Conservation (phyloP, 495 filamentous ascomycete species). For the Talaromyces stipitatus region DNA sequence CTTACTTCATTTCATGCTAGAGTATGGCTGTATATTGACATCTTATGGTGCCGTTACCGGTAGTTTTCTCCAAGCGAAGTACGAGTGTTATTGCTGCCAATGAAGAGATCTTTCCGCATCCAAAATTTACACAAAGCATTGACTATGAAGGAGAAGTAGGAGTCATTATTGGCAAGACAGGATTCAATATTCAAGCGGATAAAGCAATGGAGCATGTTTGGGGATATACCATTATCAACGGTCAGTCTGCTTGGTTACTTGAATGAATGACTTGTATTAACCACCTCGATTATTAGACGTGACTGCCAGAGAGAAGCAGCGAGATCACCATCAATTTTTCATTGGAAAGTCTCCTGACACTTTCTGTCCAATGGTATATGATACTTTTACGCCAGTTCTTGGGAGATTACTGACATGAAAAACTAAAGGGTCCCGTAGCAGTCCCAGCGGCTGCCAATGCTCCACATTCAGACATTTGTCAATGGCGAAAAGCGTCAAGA, state of each 20-base stretch:
- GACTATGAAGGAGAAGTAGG: slow-evolving; percentile 55
- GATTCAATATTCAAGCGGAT: slow-evolving; percentile 34
- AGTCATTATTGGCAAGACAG: slow-evolving; percentile 45
- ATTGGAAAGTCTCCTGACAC: slow-evolving; percentile 49
- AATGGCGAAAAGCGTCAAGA: slow-evolving; percentile 62
- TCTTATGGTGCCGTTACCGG: no score
- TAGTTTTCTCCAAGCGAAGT: slow-evolving; percentile 43
- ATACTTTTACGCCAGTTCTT: no score
- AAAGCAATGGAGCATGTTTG: slow-evolving; percentile 46
- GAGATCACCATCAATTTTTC: slow-evolving; percentile 52
- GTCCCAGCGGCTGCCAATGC: slow-evolving; percentile 46
- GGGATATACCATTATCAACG: slow-evolving; percentile 52
- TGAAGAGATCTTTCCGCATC: slow-evolving; percentile 29
- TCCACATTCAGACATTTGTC: slow-evolving; percentile 51
- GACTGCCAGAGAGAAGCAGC: slow-evolving; percentile 46
- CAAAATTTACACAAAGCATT: slow-evolving; percentile 16
- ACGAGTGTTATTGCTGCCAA: slow-evolving; percentile 38
- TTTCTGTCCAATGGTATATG: slow-evolving; percentile 50
- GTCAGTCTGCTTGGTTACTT: no score
- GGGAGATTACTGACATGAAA: no score
- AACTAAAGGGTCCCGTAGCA: slow-evolving; percentile 44
- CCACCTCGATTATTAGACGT: no score
- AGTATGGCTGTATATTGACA: no score
- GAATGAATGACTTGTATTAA: no score
- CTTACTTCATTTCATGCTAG: no score